phyloP scores from a whole-genome alignment of 176 grass and related monocot species.

The Oryza longistaminata region DNA sequence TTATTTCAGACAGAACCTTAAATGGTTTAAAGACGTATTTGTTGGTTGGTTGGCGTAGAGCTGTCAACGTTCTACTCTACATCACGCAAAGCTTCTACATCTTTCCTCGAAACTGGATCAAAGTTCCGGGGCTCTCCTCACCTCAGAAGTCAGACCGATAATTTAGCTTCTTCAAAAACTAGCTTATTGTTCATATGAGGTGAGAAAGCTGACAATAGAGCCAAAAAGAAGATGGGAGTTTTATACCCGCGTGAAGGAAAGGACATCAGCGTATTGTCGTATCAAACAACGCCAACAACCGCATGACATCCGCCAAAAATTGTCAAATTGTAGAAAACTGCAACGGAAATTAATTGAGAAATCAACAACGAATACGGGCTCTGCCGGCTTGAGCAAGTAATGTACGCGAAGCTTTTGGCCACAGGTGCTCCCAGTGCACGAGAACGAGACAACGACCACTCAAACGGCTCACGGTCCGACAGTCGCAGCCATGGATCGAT shows the following conservation, averaged over 20 bases:
- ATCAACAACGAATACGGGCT: neutral
- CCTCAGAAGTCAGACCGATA: neutral
- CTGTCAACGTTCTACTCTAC: neutral
- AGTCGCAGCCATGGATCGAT: neutral
- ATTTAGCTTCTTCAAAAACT: neutral
- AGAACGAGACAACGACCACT: neutral
- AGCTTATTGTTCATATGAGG: too few relatives aligned
- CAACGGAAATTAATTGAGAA: neutral
- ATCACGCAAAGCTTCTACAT: neutral
- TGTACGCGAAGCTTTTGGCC: neutral
- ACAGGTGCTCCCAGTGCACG: neutral
- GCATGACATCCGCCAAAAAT: neutral
- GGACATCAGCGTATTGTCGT: neutral
- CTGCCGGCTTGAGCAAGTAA: slow-evolving; percentile 4
- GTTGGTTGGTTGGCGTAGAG: neutral
- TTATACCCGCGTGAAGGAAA: neutral
- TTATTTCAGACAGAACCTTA: neutral
- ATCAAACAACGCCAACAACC: neutral
- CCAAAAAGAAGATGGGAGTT: neutral
- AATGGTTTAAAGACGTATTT: neutral
- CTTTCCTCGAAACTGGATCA: neutral
- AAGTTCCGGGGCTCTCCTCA: neutral
- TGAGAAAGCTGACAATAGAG: neutral
- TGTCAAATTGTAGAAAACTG: neutral
- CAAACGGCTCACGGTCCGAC: neutral